A percentile compares a stretch with the other conserved stretches of the same genome.
phyloP scores from a whole-genome alignment of 1,139 yeast species.

The Lodderomyces pseudojiufengensis region DNA sequence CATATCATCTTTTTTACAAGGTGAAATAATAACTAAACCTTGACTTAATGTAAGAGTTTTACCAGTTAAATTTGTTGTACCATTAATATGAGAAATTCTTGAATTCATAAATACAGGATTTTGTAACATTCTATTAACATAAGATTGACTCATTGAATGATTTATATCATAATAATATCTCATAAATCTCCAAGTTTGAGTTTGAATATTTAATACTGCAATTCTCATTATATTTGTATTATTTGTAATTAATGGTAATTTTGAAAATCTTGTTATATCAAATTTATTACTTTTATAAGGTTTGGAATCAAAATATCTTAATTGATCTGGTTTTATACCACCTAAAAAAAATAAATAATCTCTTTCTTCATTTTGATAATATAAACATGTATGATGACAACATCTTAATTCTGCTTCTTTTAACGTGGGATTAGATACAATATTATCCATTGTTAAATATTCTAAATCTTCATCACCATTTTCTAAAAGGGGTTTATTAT shows the following conservation, averaged over 20 bases:
- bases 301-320: constrained; percentile 28
- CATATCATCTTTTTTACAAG: constrained; percentile 29
- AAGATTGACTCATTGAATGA: constrained; percentile 21
- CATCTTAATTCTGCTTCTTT: constrained; percentile 43
- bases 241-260: constrained; percentile 27
- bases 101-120: constrained; percentile 27
- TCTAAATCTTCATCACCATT: constrained; percentile 28
- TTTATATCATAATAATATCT: constrained; percentile 33
- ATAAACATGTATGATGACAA: constrained; percentile 41
- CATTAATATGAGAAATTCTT: constrained; percentile 30
- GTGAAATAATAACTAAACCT: constrained; percentile 32
- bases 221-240: constrained; percentile 32
- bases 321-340: constrained; percentile 37
- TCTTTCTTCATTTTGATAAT: constrained; percentile 32
- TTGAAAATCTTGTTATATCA: constrained; percentile 35
- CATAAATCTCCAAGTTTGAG: constrained; percentile 44
- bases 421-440: constrained; percentile 25
- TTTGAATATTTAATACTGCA: constrained; percentile 35
- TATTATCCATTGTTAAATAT: constrained; percentile 21
- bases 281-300: constrained; percentile 33
- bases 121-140: constrained; percentile 21
- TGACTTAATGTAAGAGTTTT: constrained; percentile 38
- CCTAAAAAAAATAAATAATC: constrained; percentile 41
- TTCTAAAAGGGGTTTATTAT: constrained; percentile 23
- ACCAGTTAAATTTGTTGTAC: constrained; percentile 33